Percentiles rank a stretch among this genome's conserved stretches.
phyloP scores from a whole-genome alignment of 345 rosid species.

The Populus deltoides region DNA sequence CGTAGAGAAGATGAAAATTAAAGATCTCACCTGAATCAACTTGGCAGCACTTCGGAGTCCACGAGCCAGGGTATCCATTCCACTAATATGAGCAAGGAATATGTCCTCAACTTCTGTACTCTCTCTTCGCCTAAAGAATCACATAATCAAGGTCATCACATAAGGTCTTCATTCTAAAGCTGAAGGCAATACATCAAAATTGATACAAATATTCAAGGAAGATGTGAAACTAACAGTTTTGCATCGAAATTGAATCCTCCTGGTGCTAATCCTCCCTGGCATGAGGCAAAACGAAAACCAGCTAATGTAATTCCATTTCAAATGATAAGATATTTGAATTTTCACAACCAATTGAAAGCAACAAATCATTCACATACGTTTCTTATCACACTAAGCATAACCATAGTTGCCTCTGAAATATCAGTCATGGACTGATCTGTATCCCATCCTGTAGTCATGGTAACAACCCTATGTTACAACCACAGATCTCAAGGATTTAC shows the following conservation, averaged over 20 bases:
- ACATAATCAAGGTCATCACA: neutral
- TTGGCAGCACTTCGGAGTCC: slow-evolving; percentile 84
- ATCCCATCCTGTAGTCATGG: slow-evolving; percentile 69
- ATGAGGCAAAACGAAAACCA: slow-evolving; percentile 12
- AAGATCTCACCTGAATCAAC: slow-evolving; percentile 60
- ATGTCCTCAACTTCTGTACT: slow-evolving; percentile 92
- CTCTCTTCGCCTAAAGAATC: slow-evolving; percentile 71
- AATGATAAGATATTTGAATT: neutral
- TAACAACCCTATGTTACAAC: neutral
- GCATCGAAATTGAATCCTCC: slow-evolving; percentile 99
- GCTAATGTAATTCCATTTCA: neutral
- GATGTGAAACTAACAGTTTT: slow-evolving; percentile 55
- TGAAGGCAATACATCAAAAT: neutral
- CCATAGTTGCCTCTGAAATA: slow-evolving; percentile 79
- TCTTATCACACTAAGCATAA: slow-evolving; percentile 82
- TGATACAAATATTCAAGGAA: neutral
- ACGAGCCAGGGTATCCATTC: slow-evolving; percentile 94
- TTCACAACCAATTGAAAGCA: neutral
- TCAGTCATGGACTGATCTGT: slow-evolving; percentile 93
- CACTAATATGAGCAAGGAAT: slow-evolving; percentile 79
- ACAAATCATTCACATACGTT: slow-evolving; percentile 45
- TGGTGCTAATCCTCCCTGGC: slow-evolving; percentile 87
- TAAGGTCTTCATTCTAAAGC: neutral
- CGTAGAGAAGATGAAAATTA: neutral
- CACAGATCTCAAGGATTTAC: neutral